Evolutionary conservation across 352 stramenopile species (phyloP).

Genomic region (Phytopythium ostracodes): DNA sequence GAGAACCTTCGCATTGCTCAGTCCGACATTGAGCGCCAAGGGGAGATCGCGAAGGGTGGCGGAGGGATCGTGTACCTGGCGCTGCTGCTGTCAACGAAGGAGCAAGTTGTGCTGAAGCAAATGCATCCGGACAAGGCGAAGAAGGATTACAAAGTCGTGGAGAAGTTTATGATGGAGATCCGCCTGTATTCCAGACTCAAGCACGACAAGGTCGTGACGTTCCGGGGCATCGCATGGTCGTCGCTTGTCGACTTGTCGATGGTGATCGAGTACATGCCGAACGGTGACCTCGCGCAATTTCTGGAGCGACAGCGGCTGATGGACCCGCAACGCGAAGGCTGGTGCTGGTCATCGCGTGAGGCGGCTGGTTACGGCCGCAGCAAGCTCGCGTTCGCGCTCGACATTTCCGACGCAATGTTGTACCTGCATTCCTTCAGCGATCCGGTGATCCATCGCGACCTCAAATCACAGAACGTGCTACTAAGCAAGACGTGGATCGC

Average conservation of each 20-base stretch:
- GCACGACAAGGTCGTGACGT: constrained; percentile 44
- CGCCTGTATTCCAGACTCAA: constrained; percentile 41
- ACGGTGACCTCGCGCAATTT: constrained; percentile 33
- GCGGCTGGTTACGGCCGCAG: constrained; percentile 18
- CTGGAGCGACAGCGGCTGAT: constrained; percentile 22
- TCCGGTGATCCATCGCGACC: constrained; percentile 48
- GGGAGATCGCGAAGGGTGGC: constrained; percentile 44
- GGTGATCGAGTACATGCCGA: constrained; percentile 46
- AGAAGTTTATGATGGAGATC: constrained; percentile 50
- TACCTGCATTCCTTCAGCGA: constrained; percentile 40
- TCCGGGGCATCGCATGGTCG: constrained; percentile 43
- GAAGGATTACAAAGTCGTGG: constrained; percentile 25
- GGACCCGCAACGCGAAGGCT: constrained; percentile 24
- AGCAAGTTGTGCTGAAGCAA: constrained; percentile 51
- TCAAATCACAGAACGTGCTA: constrained; percentile 59
- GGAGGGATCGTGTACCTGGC: constrained; percentile 52
- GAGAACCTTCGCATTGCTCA: constrained; percentile 44
- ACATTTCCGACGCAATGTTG: constrained; percentile 32
- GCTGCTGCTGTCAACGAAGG: constrained; percentile 16
- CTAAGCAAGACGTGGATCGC: constrained; percentile 38
- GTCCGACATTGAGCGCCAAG: constrained; percentile 27
- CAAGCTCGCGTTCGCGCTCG: constrained; percentile 29
- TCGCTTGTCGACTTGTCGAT: constrained; percentile 38
- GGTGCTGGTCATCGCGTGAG: constrained; percentile 25
- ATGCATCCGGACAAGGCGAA: constrained; percentile 43